Percentiles rank a stretch among this genome's conserved stretches.
phyloP scores from a whole-genome alignment of 257 asterid species.

The Solanum medicagineum region DNA sequence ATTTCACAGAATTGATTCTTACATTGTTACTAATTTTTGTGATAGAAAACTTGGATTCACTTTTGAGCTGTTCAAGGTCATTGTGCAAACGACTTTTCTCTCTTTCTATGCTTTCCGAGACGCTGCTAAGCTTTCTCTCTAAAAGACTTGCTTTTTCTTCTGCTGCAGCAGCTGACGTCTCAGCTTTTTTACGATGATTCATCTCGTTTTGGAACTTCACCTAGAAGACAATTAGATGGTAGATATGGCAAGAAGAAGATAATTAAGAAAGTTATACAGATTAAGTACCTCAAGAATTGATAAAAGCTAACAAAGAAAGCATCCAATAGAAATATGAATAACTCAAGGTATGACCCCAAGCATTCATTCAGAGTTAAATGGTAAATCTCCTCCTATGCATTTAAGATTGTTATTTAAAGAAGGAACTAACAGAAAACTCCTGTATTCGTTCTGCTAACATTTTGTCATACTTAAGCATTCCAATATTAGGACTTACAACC shows the following conservation, averaged over 20 bases:
- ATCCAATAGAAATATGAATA: neutral
- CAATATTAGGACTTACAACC: neutral
- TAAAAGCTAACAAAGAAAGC: neutral
- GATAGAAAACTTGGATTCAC: slow-evolving; percentile 71
- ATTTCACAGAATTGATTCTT: slow-evolving; percentile 9
- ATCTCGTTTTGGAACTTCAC: slow-evolving; percentile 63
- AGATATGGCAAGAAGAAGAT: neutral
- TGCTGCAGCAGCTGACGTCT: slow-evolving; percentile 60
- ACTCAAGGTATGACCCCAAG: neutral
- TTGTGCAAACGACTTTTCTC: slow-evolving; percentile 60
- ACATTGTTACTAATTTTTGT: slow-evolving; percentile 74
- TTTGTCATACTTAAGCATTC: neutral
- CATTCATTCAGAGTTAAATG: neutral
- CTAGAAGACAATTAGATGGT: slow-evolving; percentile 24
- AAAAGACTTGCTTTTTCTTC: slow-evolving; percentile 60
- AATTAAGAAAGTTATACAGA: neutral
- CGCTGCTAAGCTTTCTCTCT: slow-evolving; percentile 50
- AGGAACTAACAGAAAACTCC: neutral
- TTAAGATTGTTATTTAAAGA: neutral
- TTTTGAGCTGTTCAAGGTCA: slow-evolving; percentile 72
- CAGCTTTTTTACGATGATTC: slow-evolving; percentile 67
- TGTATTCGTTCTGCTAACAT: neutral
- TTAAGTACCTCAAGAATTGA: neutral
- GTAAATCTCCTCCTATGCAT: neutral
- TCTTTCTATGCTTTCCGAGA: slow-evolving; percentile 58